Conservation (phyloP, 2,329 filamentous ascomycete species). For the Talaromyces rugulosus region DNA sequence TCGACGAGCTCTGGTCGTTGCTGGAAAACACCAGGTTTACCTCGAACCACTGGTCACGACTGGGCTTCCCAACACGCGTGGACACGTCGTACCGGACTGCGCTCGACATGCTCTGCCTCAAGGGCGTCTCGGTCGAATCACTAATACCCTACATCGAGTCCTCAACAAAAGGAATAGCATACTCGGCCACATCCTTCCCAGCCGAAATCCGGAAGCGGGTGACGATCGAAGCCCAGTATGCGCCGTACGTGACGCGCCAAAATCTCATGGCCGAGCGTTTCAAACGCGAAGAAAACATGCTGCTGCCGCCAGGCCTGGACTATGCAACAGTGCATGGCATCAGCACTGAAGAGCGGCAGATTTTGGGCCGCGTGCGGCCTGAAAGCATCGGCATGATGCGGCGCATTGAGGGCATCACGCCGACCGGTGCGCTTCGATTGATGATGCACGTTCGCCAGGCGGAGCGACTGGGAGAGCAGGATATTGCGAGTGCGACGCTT, state of each 20-base stretch:
- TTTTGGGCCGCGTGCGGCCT: conserved; percentile 66
- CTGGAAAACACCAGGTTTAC: conserved; percentile 58
- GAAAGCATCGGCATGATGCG: conserved; percentile 86
- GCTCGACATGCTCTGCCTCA: conserved; percentile 72
- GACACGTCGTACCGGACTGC: conserved; percentile 67
- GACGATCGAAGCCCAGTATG: conserved; percentile 77
- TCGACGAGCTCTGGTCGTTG: conserved; percentile 59
- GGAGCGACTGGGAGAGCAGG: not conserved
- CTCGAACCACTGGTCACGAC: conserved; percentile 62
- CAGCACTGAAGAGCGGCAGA: conserved; percentile 71
- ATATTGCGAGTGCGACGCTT: not conserved
- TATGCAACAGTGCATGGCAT: conserved; percentile 71
- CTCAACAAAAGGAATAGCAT: conserved; percentile 22
- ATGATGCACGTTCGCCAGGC: conserved; percentile 38
- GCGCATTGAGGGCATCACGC: conserved; percentile 70
- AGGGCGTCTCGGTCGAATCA: conserved; percentile 54
- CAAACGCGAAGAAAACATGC: conserved; percentile 69
- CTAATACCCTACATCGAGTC: conserved; percentile 52
- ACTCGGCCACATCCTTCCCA: conserved; percentile 49
- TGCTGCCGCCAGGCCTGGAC: conserved; percentile 69
- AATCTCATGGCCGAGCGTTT: conserved; percentile 62
- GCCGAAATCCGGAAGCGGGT: conserved; percentile 64
- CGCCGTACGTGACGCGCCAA: conserved; percentile 77
- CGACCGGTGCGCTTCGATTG: conserved; percentile 41
- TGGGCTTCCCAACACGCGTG: conserved; percentile 65